phyloP scores from a whole-genome alignment of 2,329 filamentous ascomycete species.

The Drechslerella dactyloides region DNA sequence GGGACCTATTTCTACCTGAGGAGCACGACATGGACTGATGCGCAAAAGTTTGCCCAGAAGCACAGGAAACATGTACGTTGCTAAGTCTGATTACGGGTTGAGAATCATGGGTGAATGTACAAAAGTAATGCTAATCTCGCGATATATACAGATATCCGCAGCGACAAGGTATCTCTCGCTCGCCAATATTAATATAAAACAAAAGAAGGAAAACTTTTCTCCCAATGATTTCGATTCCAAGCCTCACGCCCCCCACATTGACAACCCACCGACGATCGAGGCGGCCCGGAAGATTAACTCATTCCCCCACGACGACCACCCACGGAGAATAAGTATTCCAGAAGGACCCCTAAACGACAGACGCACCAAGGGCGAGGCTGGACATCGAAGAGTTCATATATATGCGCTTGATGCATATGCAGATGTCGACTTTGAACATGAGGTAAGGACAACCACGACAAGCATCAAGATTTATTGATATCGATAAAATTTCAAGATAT shows the following conservation, averaged over 20 bases:
- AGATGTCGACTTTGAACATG: slow-evolving; percentile 10
- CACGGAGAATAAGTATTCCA: background rate
- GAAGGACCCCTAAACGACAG: background rate
- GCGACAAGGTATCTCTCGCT: background rate
- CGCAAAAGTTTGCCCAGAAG: background rate
- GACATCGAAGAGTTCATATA: slow-evolving; percentile 8
- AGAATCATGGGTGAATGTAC: too few relatives aligned
- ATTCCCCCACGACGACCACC: background rate
- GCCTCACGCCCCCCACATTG: too few relatives aligned
- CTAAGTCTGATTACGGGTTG: too few relatives aligned
- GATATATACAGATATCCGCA: slow-evolving; percentile 1
- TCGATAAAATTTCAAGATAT: too few relatives aligned
- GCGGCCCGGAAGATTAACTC: background rate
- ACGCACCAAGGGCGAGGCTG: background rate
- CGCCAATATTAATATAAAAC: too few relatives aligned
- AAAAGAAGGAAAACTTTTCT: too few relatives aligned
- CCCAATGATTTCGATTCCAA: too few relatives aligned
- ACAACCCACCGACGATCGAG: too few relatives aligned
- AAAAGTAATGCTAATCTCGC: background rate
- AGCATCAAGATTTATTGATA: too few relatives aligned
- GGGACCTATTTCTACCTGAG: slow-evolving; percentile 24
- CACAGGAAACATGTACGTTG: slow-evolving; percentile 2
- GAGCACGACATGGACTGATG: slow-evolving; percentile 6
- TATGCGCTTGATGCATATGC: slow-evolving; percentile 8
- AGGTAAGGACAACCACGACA: too few relatives aligned